phyloP scores from a whole-genome alignment of 2,329 filamentous ascomycete species.

The Colletotrichum abscissum region DNA sequence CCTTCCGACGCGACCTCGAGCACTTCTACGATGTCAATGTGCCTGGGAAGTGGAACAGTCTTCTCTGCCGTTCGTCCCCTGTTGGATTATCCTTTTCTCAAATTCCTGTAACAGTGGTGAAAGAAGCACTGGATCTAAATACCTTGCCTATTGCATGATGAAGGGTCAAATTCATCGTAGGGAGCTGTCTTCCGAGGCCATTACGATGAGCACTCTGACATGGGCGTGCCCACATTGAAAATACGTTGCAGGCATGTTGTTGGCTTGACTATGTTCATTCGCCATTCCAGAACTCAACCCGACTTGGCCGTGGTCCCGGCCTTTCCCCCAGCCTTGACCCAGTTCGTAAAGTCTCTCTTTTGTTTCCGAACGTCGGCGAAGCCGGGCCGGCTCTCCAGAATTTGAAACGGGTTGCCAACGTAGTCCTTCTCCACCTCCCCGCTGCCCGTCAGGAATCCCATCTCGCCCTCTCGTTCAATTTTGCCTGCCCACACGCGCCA shows the following conservation, averaged over 20 bases:
- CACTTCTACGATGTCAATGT: background rate
- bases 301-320: background rate
- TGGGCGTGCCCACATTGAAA: background rate
- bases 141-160: background rate
- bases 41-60: background rate
- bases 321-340: constrained; percentile 62
- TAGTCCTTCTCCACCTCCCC: constrained; percentile 78
- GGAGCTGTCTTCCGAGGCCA: background rate
- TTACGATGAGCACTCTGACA: background rate
- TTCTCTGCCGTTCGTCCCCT: background rate
- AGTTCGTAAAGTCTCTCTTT: constrained; percentile 81
- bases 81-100: background rate
- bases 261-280: background rate
- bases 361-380: constrained; percentile 91
- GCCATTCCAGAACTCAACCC: background rate
- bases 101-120: background rate
- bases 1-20: no score
- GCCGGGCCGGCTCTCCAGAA: constrained; percentile 82
- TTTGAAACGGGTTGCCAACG: constrained; percentile 81
- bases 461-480: constrained; percentile 80
- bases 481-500: constrained; percentile 86
- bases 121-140: background rate
- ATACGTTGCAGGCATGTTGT: background rate
- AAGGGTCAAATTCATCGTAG: background rate
- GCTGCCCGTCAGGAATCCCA: constrained; percentile 65